Evolutionary conservation across 257 asterid species (phyloP).

Genomic region (Solanum ossicruentum): DNA sequence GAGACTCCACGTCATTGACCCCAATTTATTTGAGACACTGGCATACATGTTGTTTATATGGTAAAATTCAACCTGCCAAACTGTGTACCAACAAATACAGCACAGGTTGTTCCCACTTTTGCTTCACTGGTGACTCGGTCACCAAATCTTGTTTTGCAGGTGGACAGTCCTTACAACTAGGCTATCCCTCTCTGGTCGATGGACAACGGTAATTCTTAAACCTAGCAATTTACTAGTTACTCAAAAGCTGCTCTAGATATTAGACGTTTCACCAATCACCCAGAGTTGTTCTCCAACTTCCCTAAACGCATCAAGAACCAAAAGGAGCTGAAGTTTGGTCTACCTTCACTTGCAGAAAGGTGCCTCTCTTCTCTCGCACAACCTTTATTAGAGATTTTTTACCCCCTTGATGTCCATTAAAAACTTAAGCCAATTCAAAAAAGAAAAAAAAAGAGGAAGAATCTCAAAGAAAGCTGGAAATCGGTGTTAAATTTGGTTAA

Average conservation of each 20-base stretch:
- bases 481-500: background rate
- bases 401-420: background rate
- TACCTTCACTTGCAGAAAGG: background rate
- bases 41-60: background rate
- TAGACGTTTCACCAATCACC: background rate
- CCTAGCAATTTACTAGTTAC: background rate
- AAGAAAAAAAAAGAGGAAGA: no score
- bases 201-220: background rate
- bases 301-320: background rate
- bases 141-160: background rate
- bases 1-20: background rate
- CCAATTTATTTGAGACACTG: background rate
- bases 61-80: background rate
- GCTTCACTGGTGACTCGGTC: background rate
- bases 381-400: background rate
- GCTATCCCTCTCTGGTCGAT: background rate
- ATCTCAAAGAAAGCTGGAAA: background rate
- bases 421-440: background rate
- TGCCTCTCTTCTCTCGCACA: background rate
- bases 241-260: background rate
- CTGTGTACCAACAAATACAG: background rate
- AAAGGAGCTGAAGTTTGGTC: background rate
- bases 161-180: background rate
- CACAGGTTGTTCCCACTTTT: background rate
- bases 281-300: background rate